Evolutionary conservation across 2,329 filamentous ascomycete genomes (phyloP).

Genomic region (Blastomyces gilchristii): DNA sequence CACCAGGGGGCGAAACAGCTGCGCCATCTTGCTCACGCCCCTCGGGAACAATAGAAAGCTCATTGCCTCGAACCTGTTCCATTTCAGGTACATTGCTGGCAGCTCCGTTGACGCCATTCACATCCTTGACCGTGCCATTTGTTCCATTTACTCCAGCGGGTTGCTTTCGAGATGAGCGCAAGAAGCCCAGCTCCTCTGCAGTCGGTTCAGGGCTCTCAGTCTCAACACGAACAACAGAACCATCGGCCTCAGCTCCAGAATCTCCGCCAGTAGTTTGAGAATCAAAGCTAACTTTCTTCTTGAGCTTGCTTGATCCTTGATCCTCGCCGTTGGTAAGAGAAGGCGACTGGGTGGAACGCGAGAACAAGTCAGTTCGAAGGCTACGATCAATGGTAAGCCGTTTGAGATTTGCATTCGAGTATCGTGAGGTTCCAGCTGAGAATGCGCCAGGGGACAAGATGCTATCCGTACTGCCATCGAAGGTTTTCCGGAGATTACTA

Average conservation of each 20-base stretch:
- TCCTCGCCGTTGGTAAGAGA: slow-evolving; percentile 33
- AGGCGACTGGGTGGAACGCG: slow-evolving; percentile 29
- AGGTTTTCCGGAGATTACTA: slow-evolving; percentile 73
- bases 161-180: slow-evolving; percentile 44
- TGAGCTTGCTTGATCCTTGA: slow-evolving; percentile 29
- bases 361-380: slow-evolving; percentile 57
- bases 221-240: slow-evolving; percentile 46
- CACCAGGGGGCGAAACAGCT: slow-evolving; percentile 29
- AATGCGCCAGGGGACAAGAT: slow-evolving; percentile 79
- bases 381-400: slow-evolving; percentile 86
- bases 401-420: slow-evolving; percentile 66
- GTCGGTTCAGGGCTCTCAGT: slow-evolving; percentile 43
- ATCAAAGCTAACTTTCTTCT: slow-evolving; percentile 90
- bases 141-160: slow-evolving; percentile 37
- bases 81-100: slow-evolving; percentile 46
- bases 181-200: slow-evolving; percentile 50
- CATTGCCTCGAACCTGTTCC: slow-evolving; percentile 62
- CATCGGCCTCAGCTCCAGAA: slow-evolving; percentile 28
- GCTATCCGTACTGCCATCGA: slow-evolving; percentile 66
- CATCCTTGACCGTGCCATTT: slow-evolving; percentile 21
- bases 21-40: slow-evolving; percentile 42
- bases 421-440: slow-evolving; percentile 55
- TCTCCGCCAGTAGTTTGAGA: slow-evolving; percentile 45
- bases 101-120: slow-evolving; percentile 16
- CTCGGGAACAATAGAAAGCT: slow-evolving; percentile 70